phyloP scores from a whole-genome alignment of 345 rosid genomes.

The Nasturtium officinale region DNA sequence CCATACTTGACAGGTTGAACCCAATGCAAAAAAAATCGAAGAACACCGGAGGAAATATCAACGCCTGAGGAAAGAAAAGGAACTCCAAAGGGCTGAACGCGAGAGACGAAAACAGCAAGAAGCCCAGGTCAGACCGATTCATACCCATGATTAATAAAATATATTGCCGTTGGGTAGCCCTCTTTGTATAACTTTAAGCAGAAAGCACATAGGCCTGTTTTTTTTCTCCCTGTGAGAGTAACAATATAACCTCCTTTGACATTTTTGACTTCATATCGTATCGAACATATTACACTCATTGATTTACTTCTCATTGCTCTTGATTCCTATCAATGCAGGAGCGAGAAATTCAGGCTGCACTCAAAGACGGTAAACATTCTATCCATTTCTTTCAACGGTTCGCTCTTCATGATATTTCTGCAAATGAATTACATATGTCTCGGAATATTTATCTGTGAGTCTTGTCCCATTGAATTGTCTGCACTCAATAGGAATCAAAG shows the following conservation, averaged over 20 bases:
- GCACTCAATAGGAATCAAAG: conserved; percentile 4
- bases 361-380: conserved; percentile 64
- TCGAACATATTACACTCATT: conserved; percentile 13
- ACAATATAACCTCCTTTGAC: conserved; percentile 17
- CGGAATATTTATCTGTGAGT: conserved; percentile 5
- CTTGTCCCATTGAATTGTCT: conserved; percentile 5
- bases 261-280: conserved; percentile 19
- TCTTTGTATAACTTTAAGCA: background rate
- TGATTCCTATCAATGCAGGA: conserved; percentile 53
- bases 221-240: background rate
- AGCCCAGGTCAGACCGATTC: conserved; percentile 50
- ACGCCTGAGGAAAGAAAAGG: conserved; percentile 66
- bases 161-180: background rate
- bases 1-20: conserved; percentile 64
- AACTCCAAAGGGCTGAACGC: conserved; percentile 53
- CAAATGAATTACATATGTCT: conserved; percentile 10
- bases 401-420: conserved; percentile 9
- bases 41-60: conserved; percentile 79
- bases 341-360: conserved; percentile 59
- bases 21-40: conserved; percentile 69
- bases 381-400: conserved; percentile 9
- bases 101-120: conserved; percentile 52
- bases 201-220: background rate
- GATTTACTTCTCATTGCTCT: conserved; percentile 23
- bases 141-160: conserved; percentile 10